phyloP scores from a whole-genome alignment of 2,329 filamentous ascomycete genomes.

The Simplicillium sp. region DNA sequence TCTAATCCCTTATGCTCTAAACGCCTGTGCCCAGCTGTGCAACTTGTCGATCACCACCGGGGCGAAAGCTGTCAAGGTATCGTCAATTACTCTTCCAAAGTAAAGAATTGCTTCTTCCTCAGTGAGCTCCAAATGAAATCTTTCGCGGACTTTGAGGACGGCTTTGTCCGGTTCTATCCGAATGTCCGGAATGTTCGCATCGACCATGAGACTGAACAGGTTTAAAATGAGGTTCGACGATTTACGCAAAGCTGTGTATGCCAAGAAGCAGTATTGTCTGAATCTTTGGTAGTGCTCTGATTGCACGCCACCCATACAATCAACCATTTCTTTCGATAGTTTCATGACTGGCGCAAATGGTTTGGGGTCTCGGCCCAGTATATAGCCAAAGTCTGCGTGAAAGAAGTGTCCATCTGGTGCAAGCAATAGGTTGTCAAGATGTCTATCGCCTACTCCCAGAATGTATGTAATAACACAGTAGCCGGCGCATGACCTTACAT shows the following conservation, averaged over 20 bases:
- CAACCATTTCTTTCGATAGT: conserved; percentile 94
- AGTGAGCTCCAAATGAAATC: conserved; percentile 82
- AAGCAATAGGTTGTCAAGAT: conserved; percentile 89
- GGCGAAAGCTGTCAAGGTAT: conserved; percentile 81
- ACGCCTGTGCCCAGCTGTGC: conserved; percentile 88
- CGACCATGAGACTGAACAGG: conserved; percentile 91
- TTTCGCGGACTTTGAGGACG: conserved; percentile 87
- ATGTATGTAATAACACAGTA: conserved; percentile 99
- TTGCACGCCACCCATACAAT: conserved; percentile 84
- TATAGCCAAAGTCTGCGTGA: conserved; percentile 97
- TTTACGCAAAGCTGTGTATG: conserved; percentile 85
- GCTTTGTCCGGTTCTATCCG: conserved; percentile 86
- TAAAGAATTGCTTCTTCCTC: conserved; percentile 88
- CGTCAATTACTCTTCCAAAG: conserved; percentile 83
- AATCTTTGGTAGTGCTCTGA: conserved; percentile 80
- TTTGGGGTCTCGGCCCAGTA: conserved; percentile 92
- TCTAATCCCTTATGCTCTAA: conserved; percentile 68
- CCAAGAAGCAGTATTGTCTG: conserved; percentile 92
- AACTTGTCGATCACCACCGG: conserved; percentile 91
- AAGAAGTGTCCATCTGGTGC: conserved; percentile 91
- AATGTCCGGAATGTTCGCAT: conserved; percentile 95
- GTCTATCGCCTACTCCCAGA: conserved; percentile 88
- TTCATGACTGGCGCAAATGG: conserved; percentile 97
- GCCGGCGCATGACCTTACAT: conserved; percentile 89
- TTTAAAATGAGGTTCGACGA: conserved; percentile 88